Base-by-base conservation (phyloP, 2,329 filamentous ascomycete genomes). In the Aplosporella prunicola region DNA sequence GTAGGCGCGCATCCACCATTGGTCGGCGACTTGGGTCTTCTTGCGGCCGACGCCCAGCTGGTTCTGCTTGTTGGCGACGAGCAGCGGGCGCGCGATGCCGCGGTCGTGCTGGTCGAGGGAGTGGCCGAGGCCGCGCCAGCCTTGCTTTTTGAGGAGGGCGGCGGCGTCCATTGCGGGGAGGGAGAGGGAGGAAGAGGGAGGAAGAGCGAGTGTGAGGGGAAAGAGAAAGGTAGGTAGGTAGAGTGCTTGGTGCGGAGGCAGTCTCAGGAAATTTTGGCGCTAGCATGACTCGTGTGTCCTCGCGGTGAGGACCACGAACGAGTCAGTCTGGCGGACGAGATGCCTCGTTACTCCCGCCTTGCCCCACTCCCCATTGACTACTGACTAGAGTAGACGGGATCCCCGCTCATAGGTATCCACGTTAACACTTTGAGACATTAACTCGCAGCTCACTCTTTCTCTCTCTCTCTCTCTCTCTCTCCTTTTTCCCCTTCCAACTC, bases 1-100 rank as follows among this genome's bases (percentile, higher is more conserved):
- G 49, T 94, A 95, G 9, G 91, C 91, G 41, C 85, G 81, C 61
- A 94, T 71, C 91, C 91, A 98, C 91, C 91, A 98, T 58, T 94
- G 87, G 55, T 95, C 89, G 49, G 72, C 69, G 20, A 74, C 68
- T 18, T 68, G 68, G 31, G 57, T 51, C 47, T 75, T 75, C 58
- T 84, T 86, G 55, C 83, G 78, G 38, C 89, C 89, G 5, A 96
- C 68, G 16, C 89, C 89, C 36, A 83, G 70, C 18, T 74, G 81
- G 58, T 93, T 82, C 50, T 80, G 72, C 61, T 93, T 93, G 50
- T 83, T 80, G 42, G 82, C 78, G 40, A 94, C 73, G 24, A 93
- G 76, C 18, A 96, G 72, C 5, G 89, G 89, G 49, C 82, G 83
- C 17, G 79, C 77, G 38, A 96, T 78, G 28, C 89, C 89, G 44